A percentile compares a stretch with the other conserved stretches of the same genome.
These are phyloP conservation scores for Diaporthe ilicicola DNA, from an alignment of 2,329 filamentous ascomycete genomes.

Conservation along the genomic window DNA sequence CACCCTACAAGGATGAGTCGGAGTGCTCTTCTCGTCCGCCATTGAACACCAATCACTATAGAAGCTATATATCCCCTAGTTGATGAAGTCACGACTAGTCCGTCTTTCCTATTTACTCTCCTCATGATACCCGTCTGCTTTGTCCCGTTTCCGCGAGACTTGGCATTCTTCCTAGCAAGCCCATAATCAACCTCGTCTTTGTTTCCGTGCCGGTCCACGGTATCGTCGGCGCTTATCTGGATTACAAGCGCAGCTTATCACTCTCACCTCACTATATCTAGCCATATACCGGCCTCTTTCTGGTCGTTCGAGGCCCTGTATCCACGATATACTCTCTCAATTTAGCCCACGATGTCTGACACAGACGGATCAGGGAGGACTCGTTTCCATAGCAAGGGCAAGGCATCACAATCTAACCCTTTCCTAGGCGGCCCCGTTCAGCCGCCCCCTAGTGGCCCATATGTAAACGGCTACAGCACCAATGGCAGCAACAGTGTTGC, in stretches of 20 bases:
- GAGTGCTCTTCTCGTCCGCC: not conserved
- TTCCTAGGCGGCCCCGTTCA: slow-evolving; percentile 29
- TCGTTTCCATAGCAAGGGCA: not conserved
- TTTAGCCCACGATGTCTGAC: slow-evolving; percentile 1
- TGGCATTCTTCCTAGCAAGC: not conserved
- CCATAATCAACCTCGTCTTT: not conserved
- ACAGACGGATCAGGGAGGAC: not conserved
- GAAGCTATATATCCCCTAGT: slow-evolving; percentile 17
- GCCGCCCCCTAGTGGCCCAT: slow-evolving; percentile 3
- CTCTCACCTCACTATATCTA: not conserved
- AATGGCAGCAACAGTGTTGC: slow-evolving; percentile 27
- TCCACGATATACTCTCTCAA: not conserved
- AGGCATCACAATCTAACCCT: not conserved
- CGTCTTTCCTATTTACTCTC: not conserved
- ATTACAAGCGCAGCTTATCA: not conserved
- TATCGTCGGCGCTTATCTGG: not conserved
- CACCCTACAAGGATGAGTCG: slow-evolving; percentile 11
- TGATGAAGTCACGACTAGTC: slow-evolving; percentile 20
- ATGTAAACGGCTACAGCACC: slow-evolving; percentile 26
- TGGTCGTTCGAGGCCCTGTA: not conserved
- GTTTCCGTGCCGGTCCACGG: slow-evolving; percentile 3
- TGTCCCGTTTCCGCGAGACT: not conserved
- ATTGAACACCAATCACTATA: not conserved
- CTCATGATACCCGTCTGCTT: slow-evolving; percentile 20
- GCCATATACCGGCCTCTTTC: not conserved